A percentile compares a stretch with the other conserved stretches of the same genome.
Evolutionary conservation across 2,329 filamentous ascomycete species (phyloP).

Genomic region (Neonectria sp.): DNA sequence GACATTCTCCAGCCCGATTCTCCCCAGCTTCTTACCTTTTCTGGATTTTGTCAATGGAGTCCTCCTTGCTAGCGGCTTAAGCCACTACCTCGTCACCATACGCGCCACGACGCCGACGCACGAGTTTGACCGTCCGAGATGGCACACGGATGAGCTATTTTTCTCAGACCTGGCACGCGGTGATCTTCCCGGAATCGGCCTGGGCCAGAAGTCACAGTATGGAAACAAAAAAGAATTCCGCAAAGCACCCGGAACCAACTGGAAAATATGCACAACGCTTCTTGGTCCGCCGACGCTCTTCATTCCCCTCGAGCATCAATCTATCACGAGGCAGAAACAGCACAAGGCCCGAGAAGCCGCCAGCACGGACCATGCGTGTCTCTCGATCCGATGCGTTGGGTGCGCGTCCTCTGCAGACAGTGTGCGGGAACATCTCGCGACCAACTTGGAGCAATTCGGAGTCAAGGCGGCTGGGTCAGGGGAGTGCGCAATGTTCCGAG

Average conservation of each 20-base stretch:
- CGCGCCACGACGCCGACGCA: conserved; percentile 59
- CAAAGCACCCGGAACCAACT: conserved; percentile 52
- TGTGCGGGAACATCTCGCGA: conserved; percentile 54
- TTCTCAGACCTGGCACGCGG: conserved; percentile 47
- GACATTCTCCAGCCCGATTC: conserved; percentile 54
- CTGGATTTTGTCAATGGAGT: conserved; percentile 57
- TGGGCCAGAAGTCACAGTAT: conserved; percentile 28
- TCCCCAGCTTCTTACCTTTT: conserved; percentile 56
- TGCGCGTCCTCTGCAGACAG: conserved; percentile 60
- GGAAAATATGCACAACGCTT: conserved; percentile 64
- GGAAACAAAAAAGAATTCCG: not conserved
- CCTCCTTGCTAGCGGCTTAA: conserved; percentile 52
- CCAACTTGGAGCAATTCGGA: conserved; percentile 45
- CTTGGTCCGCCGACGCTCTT: conserved; percentile 64
- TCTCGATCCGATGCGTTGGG: conserved; percentile 59
- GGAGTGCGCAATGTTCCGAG: conserved; percentile 59
- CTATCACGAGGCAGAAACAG: conserved; percentile 52
- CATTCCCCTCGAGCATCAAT: conserved; percentile 51
- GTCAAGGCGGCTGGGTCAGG: conserved; percentile 44
- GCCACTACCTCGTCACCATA: conserved; percentile 64
- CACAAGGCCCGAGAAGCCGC: conserved; percentile 45
- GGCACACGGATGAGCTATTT: conserved; percentile 67
- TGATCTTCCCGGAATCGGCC: conserved; percentile 26
- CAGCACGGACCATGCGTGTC: conserved; percentile 56
- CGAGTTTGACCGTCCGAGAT: conserved; percentile 62